Percentiles rank a stretch among this genome's conserved stretches.
Conservation (phyloP, 2,329 filamentous ascomycete species). For the Coniochaeta sp. region DNA sequence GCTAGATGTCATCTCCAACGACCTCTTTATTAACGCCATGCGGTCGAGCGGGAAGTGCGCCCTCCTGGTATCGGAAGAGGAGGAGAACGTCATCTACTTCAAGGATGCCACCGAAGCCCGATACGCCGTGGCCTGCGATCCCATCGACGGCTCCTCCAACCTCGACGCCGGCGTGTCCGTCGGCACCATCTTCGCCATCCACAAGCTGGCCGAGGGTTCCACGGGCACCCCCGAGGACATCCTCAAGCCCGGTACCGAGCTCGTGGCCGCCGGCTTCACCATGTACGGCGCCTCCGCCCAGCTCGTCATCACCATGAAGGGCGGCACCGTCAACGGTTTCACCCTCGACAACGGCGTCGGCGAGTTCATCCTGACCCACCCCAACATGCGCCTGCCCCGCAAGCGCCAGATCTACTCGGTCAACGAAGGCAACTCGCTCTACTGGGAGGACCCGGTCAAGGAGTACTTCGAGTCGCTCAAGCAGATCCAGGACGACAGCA, state of each 20-base stretch:
- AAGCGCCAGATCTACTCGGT: slow-evolving; percentile 87
- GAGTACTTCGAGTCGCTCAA: slow-evolving; percentile 88
- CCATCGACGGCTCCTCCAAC: slow-evolving; percentile 97
- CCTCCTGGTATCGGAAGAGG: slow-evolving; percentile 94
- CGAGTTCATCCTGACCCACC: slow-evolving; percentile 98
- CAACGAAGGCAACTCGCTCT: slow-evolving; percentile 96
- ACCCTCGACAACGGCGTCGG: slow-evolving; percentile 93
- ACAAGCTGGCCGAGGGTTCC: slow-evolving; percentile 75
- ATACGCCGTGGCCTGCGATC: slow-evolving; percentile 95
- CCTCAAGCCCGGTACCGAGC: slow-evolving; percentile 80
- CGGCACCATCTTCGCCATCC: slow-evolving; percentile 93
- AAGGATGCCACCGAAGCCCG: slow-evolving; percentile 66
- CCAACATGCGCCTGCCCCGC: slow-evolving; percentile 81
- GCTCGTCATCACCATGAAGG: slow-evolving; percentile 95
- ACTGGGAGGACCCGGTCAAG: slow-evolving; percentile 87
- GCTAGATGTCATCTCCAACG: slow-evolving; percentile 97
- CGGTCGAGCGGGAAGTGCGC: slow-evolving; percentile 83
- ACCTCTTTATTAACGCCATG: slow-evolving; percentile 96
- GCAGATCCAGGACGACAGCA: slow-evolving; percentile 52
- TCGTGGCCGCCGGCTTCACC: slow-evolving; percentile 95
- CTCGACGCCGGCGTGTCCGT: slow-evolving; percentile 96
- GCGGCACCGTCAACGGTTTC: slow-evolving; percentile 89
- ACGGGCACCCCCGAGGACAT: slow-evolving; percentile 76
- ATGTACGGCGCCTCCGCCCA: slow-evolving; percentile 99
- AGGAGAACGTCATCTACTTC: slow-evolving; percentile 89